A percentile compares a stretch with the other conserved stretches of the same genome.
phyloP scores from a whole-genome alignment of 1,284 basidiomycete species.

The Xerocomus alliaceus region DNA sequence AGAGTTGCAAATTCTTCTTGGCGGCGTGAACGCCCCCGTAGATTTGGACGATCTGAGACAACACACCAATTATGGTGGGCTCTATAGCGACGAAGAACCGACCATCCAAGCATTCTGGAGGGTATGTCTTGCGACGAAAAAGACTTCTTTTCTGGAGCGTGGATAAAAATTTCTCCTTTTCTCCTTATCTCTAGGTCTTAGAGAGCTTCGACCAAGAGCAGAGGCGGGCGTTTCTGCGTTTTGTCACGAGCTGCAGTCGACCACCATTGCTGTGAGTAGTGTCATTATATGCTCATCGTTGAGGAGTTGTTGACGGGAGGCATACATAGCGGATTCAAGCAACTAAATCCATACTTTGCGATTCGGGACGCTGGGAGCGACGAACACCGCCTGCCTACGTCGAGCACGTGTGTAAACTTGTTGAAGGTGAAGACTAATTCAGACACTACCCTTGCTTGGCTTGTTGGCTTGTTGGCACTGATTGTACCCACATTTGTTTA shows the following conservation, averaged over 20 bases:
- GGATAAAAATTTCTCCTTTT: background rate
- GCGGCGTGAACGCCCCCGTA: constrained; percentile 83
- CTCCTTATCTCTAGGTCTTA: constrained; percentile 59
- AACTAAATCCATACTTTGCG: constrained; percentile 84
- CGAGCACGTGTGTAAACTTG: constrained; percentile 87
- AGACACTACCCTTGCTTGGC: background rate
- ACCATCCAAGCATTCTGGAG: constrained; percentile 83
- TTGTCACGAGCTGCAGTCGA: constrained; percentile 90
- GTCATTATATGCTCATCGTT: background rate
- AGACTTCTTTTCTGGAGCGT: constrained; percentile 2
- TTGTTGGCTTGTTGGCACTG: background rate
- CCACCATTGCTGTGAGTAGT: constrained; percentile 79
- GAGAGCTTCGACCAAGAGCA: constrained; percentile 78
- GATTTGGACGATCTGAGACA: constrained; percentile 80
- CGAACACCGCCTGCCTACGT: constrained; percentile 77
- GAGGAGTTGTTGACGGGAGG: background rate
- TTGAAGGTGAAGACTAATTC: constrained; percentile 64
- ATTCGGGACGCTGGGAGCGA: constrained; percentile 83
- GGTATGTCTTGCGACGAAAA: constrained; percentile 44
- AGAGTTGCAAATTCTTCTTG: constrained; percentile 86
- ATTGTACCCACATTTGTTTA: constrained; percentile 36
- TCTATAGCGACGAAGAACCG: constrained; percentile 70
- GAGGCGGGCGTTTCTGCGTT: constrained; percentile 75
- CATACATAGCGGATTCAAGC: constrained; percentile 77
- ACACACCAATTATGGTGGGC: constrained; percentile 81